Evolutionary conservation across 768 basidiomycete genomes (phyloP).

Genomic region (Lactarius akahatsu): DNA sequence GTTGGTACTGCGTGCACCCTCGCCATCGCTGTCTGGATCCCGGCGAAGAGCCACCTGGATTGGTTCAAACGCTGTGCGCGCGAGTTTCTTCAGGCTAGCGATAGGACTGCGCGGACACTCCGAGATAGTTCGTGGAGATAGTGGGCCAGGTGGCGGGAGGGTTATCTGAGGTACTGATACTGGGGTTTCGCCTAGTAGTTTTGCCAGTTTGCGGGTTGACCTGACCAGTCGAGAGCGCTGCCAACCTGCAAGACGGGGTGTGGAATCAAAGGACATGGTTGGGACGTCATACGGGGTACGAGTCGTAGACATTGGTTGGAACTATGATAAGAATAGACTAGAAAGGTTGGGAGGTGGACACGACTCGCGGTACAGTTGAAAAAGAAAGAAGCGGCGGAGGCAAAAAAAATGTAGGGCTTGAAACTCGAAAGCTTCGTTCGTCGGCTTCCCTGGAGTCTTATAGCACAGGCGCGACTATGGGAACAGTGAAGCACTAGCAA

Average conservation of each 20-base stretch:
- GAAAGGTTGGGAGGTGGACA: neutral
- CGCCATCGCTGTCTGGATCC: neutral
- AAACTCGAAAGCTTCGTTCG: neutral
- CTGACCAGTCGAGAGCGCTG: slow-evolving; percentile 24
- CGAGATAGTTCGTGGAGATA: neutral
- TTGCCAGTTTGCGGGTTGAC: slow-evolving; percentile 27
- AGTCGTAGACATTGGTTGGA: slow-evolving; percentile 2
- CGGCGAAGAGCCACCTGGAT: slow-evolving; percentile 6
- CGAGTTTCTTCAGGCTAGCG: slow-evolving; percentile 7
- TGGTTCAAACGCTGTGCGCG: slow-evolving; percentile 10
- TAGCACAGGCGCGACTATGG: slow-evolving; percentile 2
- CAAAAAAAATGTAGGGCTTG: neutral
- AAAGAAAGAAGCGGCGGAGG: neutral
- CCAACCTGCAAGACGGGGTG: slow-evolving; percentile 6
- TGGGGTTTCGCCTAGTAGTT: slow-evolving; percentile 29
- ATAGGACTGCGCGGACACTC: neutral
- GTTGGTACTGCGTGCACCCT: neutral
- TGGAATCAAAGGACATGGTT: too few relatives aligned
- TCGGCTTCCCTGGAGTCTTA: slow-evolving; percentile 7
- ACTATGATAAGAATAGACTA: slow-evolving; percentile 3
- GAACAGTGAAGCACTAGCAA: neutral
- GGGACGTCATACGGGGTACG: neutral
- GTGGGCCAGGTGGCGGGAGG: slow-evolving; percentile 2
- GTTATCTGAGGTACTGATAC: slow-evolving; percentile 8
- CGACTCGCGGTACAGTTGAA: slow-evolving; percentile 14